These are phyloP conservation scores for Chlamydomonas sp. DNA, from an alignment of 139 green algal species.

Conservation along the genomic window DNA sequence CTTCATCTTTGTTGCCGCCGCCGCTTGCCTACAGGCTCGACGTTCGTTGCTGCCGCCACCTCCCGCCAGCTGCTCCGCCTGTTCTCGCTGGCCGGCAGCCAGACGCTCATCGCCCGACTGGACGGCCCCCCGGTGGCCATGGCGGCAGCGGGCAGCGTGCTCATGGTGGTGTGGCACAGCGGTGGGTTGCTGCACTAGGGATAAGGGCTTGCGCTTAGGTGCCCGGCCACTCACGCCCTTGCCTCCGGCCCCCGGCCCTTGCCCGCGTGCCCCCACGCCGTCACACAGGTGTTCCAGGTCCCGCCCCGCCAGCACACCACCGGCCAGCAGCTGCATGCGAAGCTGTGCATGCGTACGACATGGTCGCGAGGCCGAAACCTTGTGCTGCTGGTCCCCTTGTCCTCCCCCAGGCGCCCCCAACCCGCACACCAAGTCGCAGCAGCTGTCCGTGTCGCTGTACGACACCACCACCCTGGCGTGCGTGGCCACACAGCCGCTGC, in stretches of 20 bases:
- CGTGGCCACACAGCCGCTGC: slow-evolving; percentile 50
- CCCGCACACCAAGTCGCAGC: slow-evolving; percentile 56
- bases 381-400: neutral
- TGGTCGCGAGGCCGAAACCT: no score
- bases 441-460: slow-evolving; percentile 39
- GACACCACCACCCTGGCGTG: slow-evolving; percentile 23
- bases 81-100: slow-evolving; percentile 73
- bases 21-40: slow-evolving; percentile 41
- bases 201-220: slow-evolving; percentile 16
- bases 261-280: no score
- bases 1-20: no score
- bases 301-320: no score
- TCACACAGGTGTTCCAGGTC: no score
- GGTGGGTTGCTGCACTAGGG: neutral
- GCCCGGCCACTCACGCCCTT: neutral
- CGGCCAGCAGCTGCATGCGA: neutral
- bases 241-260: no score
- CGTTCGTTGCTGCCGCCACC: slow-evolving; percentile 77
- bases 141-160: slow-evolving; percentile 40
- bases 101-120: slow-evolving; percentile 63
- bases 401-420: slow-evolving; percentile 23
- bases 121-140: slow-evolving; percentile 66
- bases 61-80: slow-evolving; percentile 73
- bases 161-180: slow-evolving; percentile 13
- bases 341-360: neutral